These are phyloP conservation scores for Solanum habrochaites DNA, from an alignment of 257 asterid species.

Conservation along the genomic window DNA sequence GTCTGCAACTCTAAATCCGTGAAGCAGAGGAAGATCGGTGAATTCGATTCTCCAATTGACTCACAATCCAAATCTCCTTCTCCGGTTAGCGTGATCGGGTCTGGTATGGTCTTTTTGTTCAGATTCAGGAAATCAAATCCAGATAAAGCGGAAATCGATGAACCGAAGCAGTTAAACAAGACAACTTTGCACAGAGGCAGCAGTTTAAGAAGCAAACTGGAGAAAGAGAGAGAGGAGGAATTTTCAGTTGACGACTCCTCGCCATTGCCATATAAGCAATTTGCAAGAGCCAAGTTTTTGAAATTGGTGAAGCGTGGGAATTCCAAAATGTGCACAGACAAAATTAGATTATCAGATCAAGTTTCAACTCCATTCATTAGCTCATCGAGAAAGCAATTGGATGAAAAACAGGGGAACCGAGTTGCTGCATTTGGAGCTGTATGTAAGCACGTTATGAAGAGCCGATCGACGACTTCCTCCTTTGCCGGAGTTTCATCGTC, in stretches of 20 bases:
- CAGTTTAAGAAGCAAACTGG: neutral
- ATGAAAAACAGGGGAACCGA: constrained; percentile 17
- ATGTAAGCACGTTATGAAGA: constrained; percentile 40
- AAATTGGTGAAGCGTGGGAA: constrained; percentile 47
- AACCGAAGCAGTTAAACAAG: constrained; percentile 1
- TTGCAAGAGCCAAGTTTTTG: constrained; percentile 29
- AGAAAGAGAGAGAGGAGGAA: constrained; percentile 3
- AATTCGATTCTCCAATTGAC: neutral
- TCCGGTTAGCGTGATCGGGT: constrained; percentile 9
- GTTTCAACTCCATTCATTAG: neutral
- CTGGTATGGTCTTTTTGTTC: constrained; percentile 20
- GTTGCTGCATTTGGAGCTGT: constrained; percentile 35
- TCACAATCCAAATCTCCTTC: constrained; percentile 16
- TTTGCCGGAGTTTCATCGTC: constrained; percentile 11
- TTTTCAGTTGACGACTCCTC: neutral
- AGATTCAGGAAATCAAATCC: constrained; percentile 42
- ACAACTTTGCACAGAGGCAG: constrained; percentile 6
- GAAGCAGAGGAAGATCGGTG: neutral
- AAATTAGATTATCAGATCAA: constrained; percentile 12
- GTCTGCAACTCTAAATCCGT: neutral
- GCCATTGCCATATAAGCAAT: neutral
- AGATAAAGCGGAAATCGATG: constrained; percentile 16
- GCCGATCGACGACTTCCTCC: constrained; percentile 51
- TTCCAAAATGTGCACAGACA: constrained; percentile 29
- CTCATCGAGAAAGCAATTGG: constrained; percentile 18